Conservation (phyloP, 352 stramenopile species). For the Pythium coloratum region DNA sequence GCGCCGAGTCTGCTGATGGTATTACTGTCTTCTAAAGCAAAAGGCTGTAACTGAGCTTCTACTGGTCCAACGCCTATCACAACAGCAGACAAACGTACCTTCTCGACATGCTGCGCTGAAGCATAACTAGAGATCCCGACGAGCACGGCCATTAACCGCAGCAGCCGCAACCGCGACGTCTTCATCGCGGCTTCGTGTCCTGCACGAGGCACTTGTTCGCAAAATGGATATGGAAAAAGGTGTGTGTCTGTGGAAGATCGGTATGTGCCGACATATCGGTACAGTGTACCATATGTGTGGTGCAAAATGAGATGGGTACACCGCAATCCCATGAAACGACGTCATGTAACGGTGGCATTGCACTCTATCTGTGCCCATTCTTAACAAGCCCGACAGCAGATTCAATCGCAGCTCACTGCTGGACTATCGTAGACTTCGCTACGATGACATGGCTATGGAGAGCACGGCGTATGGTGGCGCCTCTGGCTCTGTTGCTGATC, state of each 20-base stretch:
- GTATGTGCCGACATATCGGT: not conserved
- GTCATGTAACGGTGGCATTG: not conserved
- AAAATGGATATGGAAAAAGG: not conserved
- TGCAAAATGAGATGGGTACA: slow-evolving; percentile 1
- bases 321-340: slow-evolving; percentile 4
- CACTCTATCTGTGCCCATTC: not conserved
- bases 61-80: not conserved
- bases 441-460: not conserved
- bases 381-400: not conserved
- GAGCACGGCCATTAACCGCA: not conserved
- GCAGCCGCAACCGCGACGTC: not conserved
- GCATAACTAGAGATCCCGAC: not conserved
- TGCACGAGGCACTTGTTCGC: not conserved
- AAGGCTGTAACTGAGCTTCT: not conserved
- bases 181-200: not conserved
- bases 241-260: slow-evolving; percentile 1
- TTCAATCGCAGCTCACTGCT: not conserved
- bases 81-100: not conserved
- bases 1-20: not conserved
- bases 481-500: not conserved
- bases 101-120: not conserved
- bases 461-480: not conserved
- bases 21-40: not conserved
- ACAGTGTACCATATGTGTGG: not conserved
- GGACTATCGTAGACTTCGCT: not conserved